Base-by-base conservation (phyloP, 768 basidiomycete species). In the Nidularia pulvinata region DNA sequence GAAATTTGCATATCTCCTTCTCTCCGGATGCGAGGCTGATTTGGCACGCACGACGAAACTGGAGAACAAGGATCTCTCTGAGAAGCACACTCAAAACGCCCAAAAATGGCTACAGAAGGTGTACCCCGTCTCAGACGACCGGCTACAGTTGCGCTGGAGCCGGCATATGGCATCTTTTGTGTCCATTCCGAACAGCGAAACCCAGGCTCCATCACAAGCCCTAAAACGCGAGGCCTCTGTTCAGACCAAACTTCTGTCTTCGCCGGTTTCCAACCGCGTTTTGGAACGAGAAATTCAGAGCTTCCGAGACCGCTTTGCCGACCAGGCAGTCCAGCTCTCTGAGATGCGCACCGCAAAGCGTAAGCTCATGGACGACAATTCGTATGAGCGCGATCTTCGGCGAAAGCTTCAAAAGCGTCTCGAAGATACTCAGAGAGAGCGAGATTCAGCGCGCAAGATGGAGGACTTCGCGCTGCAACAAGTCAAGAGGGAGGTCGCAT, bases 11-110 rank as follows among this genome's bases (percentile, higher is more conserved):
- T 80, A 71, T 60, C 70, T 85, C 7, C 70, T 84, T 63, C 69
- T 84, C 13, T 76, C 83, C 6, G 75, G 79, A 50, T 84, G 83
- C 58, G 78, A 84, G 59, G 67, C 69, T 2, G 83, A 84, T 57
- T 60, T 84, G 50, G 73, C 67, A 46, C 72, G 63, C 60, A 57
- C 57, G 36, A 61, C 64, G 19, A 70, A 69, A 55, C 34, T 58
- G 44, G 14, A 59, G 37, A 50, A 61, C 1, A 57, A 49, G 30
- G 64, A 62, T 19, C 59, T 69, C 0, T 61, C 61, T n/a, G 55
- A 61, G 1, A 61, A 63, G 19, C 79, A 84, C 59, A 67, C 73
- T 49, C 59, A 63, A 13, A 70, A 72, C 44, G 73, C 80, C 16
- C 67, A 70, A 49, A 65, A 62, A 49, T 82, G 78, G 72, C 62